Evolutionary conservation across 192 early-diverging fungal genomes (phyloP), one percentile per base, ranked within the genome.

Genomic region (Podochytrium sp.): DNA sequence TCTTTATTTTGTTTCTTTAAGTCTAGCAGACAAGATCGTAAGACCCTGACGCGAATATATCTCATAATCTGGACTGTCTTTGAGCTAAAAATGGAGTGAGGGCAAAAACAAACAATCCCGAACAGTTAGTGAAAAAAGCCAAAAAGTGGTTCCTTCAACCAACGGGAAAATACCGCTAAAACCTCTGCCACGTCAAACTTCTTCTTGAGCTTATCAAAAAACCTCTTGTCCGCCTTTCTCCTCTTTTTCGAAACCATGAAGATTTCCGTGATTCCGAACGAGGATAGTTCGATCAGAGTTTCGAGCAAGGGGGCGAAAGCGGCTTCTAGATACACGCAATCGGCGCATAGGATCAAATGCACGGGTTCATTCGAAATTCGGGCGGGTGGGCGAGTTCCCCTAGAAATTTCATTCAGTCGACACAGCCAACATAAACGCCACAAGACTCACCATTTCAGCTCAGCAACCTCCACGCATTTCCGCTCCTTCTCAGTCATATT

Each of bases 141-240:
- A 71, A 42, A 57, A 71, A n/a, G 4, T 53, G 30, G 2, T 33
- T 2, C 43, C 2, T n/a, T n/a, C 20, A 38, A 12, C 6, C 29
- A 32, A 30, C 3, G 10, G 33, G 43, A 37, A 27, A 10, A 42
- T 43, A n/a, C n/a, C n/a, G n/a, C n/a, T n/a, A n/a, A n/a, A 35
- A 80, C 81, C 65, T 86, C 84, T 20, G 43, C 64, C 20, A 86
- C 65, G 35, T 66, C 71, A 67, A 86, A 86, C 5, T 78, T 40
- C 40, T 83, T 86, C 55, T 64, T 77, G 34, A 80, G 69, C 71
- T 84, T 69, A 12, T 56, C 56, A 52, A 86, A 86, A 69, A 86
- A 86, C 37, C 80, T 66, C 57, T 86, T 86, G 40, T 86, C 84
- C 16, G 84, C 84, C 56, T 85, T 85, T 71, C 84, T 73, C 60